These are phyloP conservation scores for Podaxis rugospora DNA, from an alignment of 768 basidiomycete genomes.

Conservation along the genomic window DNA sequence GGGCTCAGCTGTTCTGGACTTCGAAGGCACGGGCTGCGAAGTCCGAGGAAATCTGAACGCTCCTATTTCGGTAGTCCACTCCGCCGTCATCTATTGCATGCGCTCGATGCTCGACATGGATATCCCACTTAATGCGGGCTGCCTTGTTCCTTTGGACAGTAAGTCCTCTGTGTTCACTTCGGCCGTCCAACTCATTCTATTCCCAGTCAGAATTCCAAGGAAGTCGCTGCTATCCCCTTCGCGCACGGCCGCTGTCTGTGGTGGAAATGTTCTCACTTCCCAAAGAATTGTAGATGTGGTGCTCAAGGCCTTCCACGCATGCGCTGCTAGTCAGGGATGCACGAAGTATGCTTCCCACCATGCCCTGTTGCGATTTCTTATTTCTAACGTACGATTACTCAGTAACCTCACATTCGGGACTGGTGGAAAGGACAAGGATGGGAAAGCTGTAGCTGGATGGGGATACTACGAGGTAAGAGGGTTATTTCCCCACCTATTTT, in stretches of 20 bases:
- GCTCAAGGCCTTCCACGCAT: constrained; percentile 86
- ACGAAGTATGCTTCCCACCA: constrained; percentile 61
- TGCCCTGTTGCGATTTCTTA: constrained; percentile 6
- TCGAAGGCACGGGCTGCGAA: constrained; percentile 78
- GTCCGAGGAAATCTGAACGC: constrained; percentile 83
- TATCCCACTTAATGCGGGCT: constrained; percentile 93
- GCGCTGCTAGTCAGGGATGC: constrained; percentile 90
- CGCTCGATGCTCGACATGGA: constrained; percentile 80
- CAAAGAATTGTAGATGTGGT: constrained; percentile 96
- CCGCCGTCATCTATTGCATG: constrained; percentile 88
- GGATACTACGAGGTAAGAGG: constrained; percentile 75
- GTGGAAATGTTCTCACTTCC: constrained; percentile 87
- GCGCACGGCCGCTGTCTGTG: constrained; percentile 86
- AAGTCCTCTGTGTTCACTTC: constrained; percentile 17
- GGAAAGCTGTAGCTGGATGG: constrained; percentile 75
- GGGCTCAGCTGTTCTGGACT: constrained; percentile 84
- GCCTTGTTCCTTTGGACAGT: constrained; percentile 83
- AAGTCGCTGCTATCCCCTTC: constrained; percentile 78
- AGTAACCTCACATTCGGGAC: constrained; percentile 88
- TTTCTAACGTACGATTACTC: constrained; percentile 8
- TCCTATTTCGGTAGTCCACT: constrained; percentile 83
- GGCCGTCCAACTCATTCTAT: not conserved
- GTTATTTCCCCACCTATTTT: not conserved
- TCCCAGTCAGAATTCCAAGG: constrained; percentile 70
- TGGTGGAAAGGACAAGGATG: constrained; percentile 82